Base-by-base conservation (phyloP, 2,329 filamentous ascomycete genomes). In the Alternaria arborescens region DNA sequence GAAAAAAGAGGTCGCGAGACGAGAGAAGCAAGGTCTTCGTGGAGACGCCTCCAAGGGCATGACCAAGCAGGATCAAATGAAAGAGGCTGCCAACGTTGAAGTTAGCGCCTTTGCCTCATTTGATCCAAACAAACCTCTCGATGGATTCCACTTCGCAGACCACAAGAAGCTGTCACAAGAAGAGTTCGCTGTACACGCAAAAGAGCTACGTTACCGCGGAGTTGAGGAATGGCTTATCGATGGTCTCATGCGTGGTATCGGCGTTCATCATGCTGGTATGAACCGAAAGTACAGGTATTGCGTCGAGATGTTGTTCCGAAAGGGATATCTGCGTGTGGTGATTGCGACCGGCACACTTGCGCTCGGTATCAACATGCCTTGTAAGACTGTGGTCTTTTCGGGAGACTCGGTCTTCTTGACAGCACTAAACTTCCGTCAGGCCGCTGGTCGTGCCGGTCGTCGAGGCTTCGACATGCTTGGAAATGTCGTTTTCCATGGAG, bases 381-480 rank as follows among this genome's bases (percentile, higher is more conserved):
- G 91, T 75, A 92, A 91, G 75, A 94, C 91, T 1, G 90, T 93
- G 0, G 87, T 93, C 1, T 94, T 94, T 74, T 85, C 84, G 16
- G 90, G 90, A 0, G 91, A 94, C 73, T 91, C 88, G 0, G 82
- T 91, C 3, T 93, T 86, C 71, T 79, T 94, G 43, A 92, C 90
- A 0, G 87, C 91, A 0, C 85, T 94, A 52, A 92, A 92, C 73
- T 94, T 90, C 75, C 86, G 90, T 8, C 91, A 94, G 75, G 90
- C 87, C 8, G 87, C 91, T 58, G 91, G 92, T 77, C 88, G 91
- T 82, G 89, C 91, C 32, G 91, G 91, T 66, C 88, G 91, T 77
- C 86, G 91, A 80, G 91, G 91, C 1, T 94, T 94, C 64, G 91
- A 94, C 72, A 80, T 93, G 22, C 84, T 94, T 1, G 91, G 91